phyloP scores from a whole-genome alignment of 495 filamentous ascomycete species.

The Copromyces sp. region DNA sequence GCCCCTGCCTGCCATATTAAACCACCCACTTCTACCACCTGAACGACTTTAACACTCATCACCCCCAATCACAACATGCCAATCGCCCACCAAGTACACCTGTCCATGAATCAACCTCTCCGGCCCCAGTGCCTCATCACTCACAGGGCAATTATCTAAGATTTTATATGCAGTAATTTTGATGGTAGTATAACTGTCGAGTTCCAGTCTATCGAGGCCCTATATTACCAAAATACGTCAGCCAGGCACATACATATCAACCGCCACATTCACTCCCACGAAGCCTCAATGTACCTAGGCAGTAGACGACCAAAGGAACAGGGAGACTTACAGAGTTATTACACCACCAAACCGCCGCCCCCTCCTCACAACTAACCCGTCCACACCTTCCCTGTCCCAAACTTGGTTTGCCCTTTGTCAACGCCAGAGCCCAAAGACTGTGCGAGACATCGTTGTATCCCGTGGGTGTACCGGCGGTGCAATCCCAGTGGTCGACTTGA shows the following conservation, averaged over 20 bases:
- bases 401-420: too few relatives aligned
- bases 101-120: background rate
- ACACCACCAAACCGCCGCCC: constrained; percentile 14
- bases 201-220: background rate
- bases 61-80: background rate
- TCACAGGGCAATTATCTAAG: background rate
- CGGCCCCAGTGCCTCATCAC: background rate
- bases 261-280: too few relatives aligned
- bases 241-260: too few relatives aligned
- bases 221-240: background rate
- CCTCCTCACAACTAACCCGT: too few relatives aligned
- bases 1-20: background rate
- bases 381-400: too few relatives aligned
- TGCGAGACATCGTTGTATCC: too few relatives aligned
- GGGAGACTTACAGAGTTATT: constrained; percentile 1
- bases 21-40: background rate
- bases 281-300: too few relatives aligned
- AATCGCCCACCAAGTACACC: background rate
- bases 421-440: too few relatives aligned
- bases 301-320: too few relatives aligned
- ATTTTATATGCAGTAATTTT: background rate
- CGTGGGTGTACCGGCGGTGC: too few relatives aligned
- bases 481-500: too few relatives aligned
- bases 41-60: background rate
- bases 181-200: background rate